Base-by-base conservation (phyloP, 202 grass and related monocot genomes). In the Brachypodium distachyon region DNA sequence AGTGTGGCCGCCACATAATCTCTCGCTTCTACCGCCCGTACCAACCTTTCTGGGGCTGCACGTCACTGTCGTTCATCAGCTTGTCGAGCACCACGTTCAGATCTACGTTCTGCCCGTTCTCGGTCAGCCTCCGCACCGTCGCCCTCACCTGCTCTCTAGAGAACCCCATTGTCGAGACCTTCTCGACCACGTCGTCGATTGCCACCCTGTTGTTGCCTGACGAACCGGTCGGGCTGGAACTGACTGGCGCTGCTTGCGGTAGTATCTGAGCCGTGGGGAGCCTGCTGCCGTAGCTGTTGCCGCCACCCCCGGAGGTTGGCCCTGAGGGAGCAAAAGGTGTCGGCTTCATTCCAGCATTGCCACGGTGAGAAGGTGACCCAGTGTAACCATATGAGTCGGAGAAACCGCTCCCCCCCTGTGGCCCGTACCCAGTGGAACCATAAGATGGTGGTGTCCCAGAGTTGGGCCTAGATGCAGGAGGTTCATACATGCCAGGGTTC, bases 111-210 rank as follows among this genome's bases (percentile, higher is more conserved):
- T 93, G 92, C 18, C 96, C 96, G 1, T 96, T 96, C 70, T 99
- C 90, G 0, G 92, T 99, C 77, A 96, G 18, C 87, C 89, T 96
- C 85, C 92, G 83, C 49, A 96, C 92, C 0, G 96, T 89, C n/a
- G 92, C 96, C 72, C 96, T 90, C 18, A 96, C 96, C 34, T 99
- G 96, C 60, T 96, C 96, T 48, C 85, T 99, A 48, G 92, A 96
- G 78, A 99, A 99, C 7, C 96, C 96, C 96, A 99, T 99, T 6
- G 82, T 95, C 0, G 89, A 77, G 19, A 99, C 96, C 73, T 95
- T 95, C 74, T 99, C 96, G n/a, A 96, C 87, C 19, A 91, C 87
- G 87, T 99, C 96, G 37, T 96, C 96, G 6, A 93, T 47, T 2
- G 89, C 61, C 37, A 91, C 74, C 81, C 85, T 84, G 36, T 82